phyloP scores from a whole-genome alignment of 1,284 basidiomycete species.

The Inonotus obliquus region DNA sequence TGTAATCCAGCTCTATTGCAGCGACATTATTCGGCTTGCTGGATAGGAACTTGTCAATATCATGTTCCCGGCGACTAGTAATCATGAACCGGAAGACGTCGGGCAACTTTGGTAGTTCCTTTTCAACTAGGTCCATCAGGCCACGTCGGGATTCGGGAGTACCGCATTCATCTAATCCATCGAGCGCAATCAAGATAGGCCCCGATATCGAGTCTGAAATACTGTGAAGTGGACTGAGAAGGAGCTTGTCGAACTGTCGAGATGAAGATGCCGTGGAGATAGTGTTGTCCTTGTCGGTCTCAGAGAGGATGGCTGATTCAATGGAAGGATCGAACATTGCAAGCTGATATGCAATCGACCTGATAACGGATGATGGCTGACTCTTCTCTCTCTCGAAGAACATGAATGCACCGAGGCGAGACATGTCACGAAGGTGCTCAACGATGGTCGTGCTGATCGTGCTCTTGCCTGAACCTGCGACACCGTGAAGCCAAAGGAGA shows the following conservation, averaged over 20 bases:
- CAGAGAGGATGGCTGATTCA: background rate
- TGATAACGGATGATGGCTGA: background rate
- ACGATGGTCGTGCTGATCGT: background rate
- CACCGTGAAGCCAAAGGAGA: background rate
- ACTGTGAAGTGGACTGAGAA: background rate
- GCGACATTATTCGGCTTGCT: background rate
- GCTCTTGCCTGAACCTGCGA: background rate
- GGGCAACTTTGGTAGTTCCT: background rate
- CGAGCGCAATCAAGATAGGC: slow-evolving; percentile 29
- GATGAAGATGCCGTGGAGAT: background rate
- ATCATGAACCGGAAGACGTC: background rate
- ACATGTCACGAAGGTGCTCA: background rate
- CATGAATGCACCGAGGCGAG: background rate
- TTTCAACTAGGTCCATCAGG: background rate
- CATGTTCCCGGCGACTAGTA: background rate
- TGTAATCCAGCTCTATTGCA: background rate
- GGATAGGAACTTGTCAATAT: background rate
- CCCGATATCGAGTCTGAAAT: background rate
- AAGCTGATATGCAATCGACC: background rate
- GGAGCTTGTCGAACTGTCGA: background rate
- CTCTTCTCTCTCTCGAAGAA: background rate
- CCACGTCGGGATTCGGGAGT: background rate
- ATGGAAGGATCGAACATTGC: background rate
- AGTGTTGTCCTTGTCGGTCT: background rate
- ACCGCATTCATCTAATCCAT: slow-evolving; percentile 4